Base-by-base conservation (phyloP, 1,284 basidiomycete species). In the Baeospora myosura region DNA sequence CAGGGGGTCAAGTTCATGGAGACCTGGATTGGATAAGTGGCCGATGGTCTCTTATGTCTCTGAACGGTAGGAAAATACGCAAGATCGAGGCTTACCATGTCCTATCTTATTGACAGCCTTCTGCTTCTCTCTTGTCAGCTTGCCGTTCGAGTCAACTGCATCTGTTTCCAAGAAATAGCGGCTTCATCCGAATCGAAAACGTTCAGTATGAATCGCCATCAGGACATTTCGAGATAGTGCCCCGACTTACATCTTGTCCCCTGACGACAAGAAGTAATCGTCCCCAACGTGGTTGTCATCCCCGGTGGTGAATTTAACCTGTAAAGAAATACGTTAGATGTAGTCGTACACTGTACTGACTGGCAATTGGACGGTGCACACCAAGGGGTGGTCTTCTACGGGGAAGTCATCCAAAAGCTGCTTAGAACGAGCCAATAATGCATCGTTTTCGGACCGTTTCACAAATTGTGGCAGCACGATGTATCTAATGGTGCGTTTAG, bases 301-400 rank as follows among this genome's bases (percentile, higher is more conserved):
- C 7, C 74, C 74, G 0, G 92, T 94, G 18, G 81, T 86, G 64
- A 98, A 98, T 52, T 81, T 87, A 4, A 92, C 97, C 83, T 92
- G 43, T n/a, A 30, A 17, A 20, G n/a, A n/a, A n/a, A n/a, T n/a
- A n/a, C n/a, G n/a, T n/a, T n/a, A n/a, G n/a, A n/a, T n/a, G n/a
- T n/a, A n/a, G n/a, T n/a, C n/a, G n/a, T n/a, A 20, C 22, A 39
- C 37, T n/a, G 40, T 29, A 28, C 5, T 34, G 21, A 38, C 18
- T 28, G 11, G 33, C 18, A 28, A 8, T 17, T 30, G 16, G 39
- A 52, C 73, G 50, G n/a, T n/a, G n/a, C n/a, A n/a, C 46, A 88
- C 89, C 58, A 86, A 62, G 0, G 95, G 94, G 60, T 98, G 95
- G 23, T 76, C 73, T 14, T 79, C 74, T 16, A 90, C 56, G 46